Base-by-base conservation (phyloP, 345 rosid species). In the Schrenkiella parvula region DNA sequence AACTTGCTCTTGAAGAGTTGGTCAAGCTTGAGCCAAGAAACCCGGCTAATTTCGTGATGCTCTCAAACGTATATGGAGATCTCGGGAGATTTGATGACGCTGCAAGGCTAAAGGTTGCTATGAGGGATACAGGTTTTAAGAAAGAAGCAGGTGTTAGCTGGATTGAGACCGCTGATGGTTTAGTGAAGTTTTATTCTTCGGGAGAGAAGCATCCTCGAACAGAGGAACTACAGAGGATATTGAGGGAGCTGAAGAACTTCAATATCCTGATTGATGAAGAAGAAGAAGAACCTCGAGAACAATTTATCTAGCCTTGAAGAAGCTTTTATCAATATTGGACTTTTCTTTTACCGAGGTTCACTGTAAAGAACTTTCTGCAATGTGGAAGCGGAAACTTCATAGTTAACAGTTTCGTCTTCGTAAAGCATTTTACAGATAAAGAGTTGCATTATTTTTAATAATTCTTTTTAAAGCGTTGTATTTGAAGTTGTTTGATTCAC, bases 71-170 rank as follows among this genome's bases (percentile, higher is more conserved):
- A 34, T 87, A 93, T 50, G 91, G 95, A 34, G 90, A 87, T 68
- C 57, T 73, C 18, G 85, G 96, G 38, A 82, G 87, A 70, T 85
- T 88, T 86, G 80, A 86, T 73, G 96, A 93, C 66, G 84, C 79
- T 64, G 92, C 98, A 4, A 76, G 82, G 73, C 66, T 84, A 14
- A 93, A 90, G 80, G 83, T 86, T 70, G 93, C 91, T 43, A 84
- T 85, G 92, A 84, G 95, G 69, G 89, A 90, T 72, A 90, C 92
- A 0, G 96, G 97, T 39, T 69, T 66, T 56, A 88, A 74, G 78
- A 93, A 93, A 80, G 63, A 75, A 64, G 89, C 97, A 17, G 98
- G 98, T 3, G 83, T 89, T 65, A 90, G 98, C 84, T 83, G 76
- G 78, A 82, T 90, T 58, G 97, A 87, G 83, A 80, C 85, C 1